A percentile compares a stretch with the other conserved stretches of the same genome.
Evolutionary conservation across 495 filamentous ascomycete genomes (phyloP).

Genomic region (Achaetomiella virescens): DNA sequence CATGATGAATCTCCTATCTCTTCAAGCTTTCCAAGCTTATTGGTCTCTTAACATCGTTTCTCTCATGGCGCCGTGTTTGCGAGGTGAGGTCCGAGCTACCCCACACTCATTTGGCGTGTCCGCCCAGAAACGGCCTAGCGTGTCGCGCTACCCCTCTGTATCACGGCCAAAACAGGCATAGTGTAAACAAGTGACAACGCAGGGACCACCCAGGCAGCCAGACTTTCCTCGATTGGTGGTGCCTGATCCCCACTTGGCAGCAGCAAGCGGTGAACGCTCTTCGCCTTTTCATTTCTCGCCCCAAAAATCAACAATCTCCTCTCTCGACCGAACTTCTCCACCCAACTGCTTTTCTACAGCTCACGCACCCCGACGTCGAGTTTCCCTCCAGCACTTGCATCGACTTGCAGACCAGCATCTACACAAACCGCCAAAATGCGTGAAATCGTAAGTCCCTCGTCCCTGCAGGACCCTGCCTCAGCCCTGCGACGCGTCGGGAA

Average conservation of each 20-base stretch:
- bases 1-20: too few relatives aligned
- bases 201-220: conserved; percentile 23
- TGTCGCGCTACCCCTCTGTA: conserved; percentile 14
- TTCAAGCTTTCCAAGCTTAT: too few relatives aligned
- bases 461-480: conserved; percentile 18
- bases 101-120: conserved; percentile 9
- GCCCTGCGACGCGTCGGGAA: conserved; percentile 73
- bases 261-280: conserved; percentile 28
- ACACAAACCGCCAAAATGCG: conserved; percentile 61
- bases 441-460: conserved; percentile 75
- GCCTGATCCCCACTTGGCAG: conserved; percentile 31
- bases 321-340: conserved; percentile 22
- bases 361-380: conserved; percentile 7
- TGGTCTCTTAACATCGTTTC: too few relatives aligned
- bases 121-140: conserved; percentile 16
- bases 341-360: conserved; percentile 20
- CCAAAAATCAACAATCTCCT: conserved; percentile 37
- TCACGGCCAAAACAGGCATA: conserved; percentile 6
- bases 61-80: too few relatives aligned
- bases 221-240: conserved; percentile 24
- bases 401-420: conserved; percentile 23
- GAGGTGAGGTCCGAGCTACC: background rate
- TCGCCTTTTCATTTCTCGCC: conserved; percentile 28
- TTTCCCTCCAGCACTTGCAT: conserved; percentile 23
- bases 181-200: conserved; percentile 29